These are phyloP conservation scores for Nicotiana sylvestris DNA, from an alignment of 257 asterid species.

Conservation along the genomic window DNA sequence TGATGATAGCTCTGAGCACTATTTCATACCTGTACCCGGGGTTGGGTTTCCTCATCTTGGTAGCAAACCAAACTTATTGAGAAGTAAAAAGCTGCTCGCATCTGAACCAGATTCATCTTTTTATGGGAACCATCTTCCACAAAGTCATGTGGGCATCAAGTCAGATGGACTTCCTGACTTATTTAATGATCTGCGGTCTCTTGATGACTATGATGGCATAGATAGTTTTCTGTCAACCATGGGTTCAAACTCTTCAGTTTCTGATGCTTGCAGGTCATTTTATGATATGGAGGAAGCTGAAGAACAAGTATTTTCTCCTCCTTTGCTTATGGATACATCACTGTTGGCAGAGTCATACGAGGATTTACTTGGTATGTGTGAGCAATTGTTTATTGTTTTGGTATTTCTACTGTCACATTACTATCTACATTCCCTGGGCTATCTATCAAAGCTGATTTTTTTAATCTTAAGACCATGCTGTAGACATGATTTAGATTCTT, in stretches of 20 bases:
- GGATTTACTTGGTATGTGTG: constrained; percentile 82
- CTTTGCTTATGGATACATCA: constrained; percentile 76
- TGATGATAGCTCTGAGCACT: constrained; percentile 89
- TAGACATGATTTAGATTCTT: neutral
- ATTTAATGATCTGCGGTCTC: constrained; percentile 62
- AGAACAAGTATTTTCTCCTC: constrained; percentile 94
- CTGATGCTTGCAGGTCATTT: constrained; percentile 73
- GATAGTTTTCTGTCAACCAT: constrained; percentile 61
- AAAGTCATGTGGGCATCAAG: constrained; percentile 47
- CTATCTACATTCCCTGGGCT: neutral
- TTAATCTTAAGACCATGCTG: neutral
- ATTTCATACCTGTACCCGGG: constrained; percentile 74
- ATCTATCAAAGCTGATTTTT: neutral
- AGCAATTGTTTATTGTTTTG: neutral
- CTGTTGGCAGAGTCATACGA: constrained; percentile 75
- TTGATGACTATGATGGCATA: constrained; percentile 54
- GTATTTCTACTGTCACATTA: neutral
- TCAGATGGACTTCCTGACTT: constrained; percentile 51
- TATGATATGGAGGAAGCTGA: constrained; percentile 69
- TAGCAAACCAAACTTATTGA: constrained; percentile 44
- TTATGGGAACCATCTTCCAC: constrained; percentile 39
- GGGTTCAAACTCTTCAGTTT: constrained; percentile 71
- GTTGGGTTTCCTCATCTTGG: constrained; percentile 49
- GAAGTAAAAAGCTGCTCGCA: constrained; percentile 44
- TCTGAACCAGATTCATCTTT: constrained; percentile 61